Percentiles rank a stretch among this genome's conserved stretches.
Conservation (phyloP, 2,329 filamentous ascomycete genomes). For the Aspergillus pseudoviridinutans region DNA sequence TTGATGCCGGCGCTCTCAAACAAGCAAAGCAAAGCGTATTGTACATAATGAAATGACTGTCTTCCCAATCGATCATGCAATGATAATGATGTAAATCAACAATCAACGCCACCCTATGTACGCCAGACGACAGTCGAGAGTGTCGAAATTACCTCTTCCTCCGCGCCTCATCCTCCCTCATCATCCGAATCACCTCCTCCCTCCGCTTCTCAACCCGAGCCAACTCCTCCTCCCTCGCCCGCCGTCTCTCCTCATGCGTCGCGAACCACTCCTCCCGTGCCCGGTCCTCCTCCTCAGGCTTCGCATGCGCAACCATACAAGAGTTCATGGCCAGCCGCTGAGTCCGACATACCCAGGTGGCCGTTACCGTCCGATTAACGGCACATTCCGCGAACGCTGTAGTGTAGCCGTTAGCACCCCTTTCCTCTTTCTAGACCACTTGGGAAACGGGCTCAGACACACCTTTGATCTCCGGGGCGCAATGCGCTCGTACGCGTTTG, state of each 20-base stretch:
- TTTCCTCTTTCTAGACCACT: background rate
- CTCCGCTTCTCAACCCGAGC: slow-evolving; percentile 36
- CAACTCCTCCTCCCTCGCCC: slow-evolving; percentile 62
- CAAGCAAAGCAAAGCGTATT: slow-evolving; percentile 4
- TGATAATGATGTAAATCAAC: background rate
- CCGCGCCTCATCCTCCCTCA: slow-evolving; percentile 35
- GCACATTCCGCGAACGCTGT: slow-evolving; percentile 90
- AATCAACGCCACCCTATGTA: background rate
- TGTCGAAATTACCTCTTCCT: background rate
- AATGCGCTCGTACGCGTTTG: slow-evolving; percentile 70
- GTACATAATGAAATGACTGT: slow-evolving; percentile 9
- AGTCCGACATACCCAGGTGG: slow-evolving; percentile 78
- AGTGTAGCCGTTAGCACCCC: background rate
- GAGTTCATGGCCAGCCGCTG: slow-evolving; percentile 84
- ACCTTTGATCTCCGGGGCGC: slow-evolving; percentile 76
- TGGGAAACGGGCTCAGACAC: slow-evolving; percentile 3
- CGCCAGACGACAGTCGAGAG: background rate
- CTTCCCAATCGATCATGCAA: background rate
- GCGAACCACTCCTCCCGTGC: slow-evolving; percentile 94
- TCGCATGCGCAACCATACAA: slow-evolving; percentile 87
- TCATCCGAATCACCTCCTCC: slow-evolving; percentile 39
- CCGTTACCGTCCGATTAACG: slow-evolving; percentile 76
- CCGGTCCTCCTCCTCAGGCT: slow-evolving; percentile 76
- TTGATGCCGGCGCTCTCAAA: background rate
- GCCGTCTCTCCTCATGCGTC: slow-evolving; percentile 65